These are phyloP conservation scores for Neurospora discreta DNA, from an alignment of 495 filamentous ascomycete species.

Conservation along the genomic window DNA sequence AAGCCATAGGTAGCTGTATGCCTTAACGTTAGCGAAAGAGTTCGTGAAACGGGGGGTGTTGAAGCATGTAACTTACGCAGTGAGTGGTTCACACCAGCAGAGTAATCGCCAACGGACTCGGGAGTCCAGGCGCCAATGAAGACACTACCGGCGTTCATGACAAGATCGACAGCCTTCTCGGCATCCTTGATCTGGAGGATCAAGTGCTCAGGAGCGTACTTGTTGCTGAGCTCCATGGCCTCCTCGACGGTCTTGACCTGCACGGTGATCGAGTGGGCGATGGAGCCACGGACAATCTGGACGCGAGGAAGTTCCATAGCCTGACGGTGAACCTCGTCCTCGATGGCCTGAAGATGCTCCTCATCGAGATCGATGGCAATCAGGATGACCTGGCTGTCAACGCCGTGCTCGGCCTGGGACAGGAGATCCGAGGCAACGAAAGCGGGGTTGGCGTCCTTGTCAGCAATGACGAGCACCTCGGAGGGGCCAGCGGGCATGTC, in stretches of 20 bases:
- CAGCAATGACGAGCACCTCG: constrained; percentile 93
- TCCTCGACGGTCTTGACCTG: constrained; percentile 69
- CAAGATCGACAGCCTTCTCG: constrained; percentile 55
- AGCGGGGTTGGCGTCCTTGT: constrained; percentile 76
- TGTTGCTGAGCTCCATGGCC: constrained; percentile 79
- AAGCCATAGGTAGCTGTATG: constrained; percentile 84
- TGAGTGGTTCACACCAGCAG: constrained; percentile 93
- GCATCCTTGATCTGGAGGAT: constrained; percentile 80
- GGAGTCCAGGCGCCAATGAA: constrained; percentile 95
- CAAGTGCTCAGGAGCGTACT: constrained; percentile 94
- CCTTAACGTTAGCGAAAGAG: constrained; percentile 1
- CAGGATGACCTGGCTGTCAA: constrained; percentile 88
- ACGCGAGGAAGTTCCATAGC: constrained; percentile 81
- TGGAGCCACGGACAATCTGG: constrained; percentile 86
- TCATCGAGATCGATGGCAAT: constrained; percentile 76
- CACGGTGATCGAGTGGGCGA: constrained; percentile 82
- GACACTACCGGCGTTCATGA: constrained; percentile 92
- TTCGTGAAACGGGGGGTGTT: background rate
- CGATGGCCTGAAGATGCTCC: constrained; percentile 61
- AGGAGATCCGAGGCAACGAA: constrained; percentile 93
- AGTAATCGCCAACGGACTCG: constrained; percentile 95
- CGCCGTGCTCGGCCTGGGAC: constrained; percentile 92
- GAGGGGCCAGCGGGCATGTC: constrained; percentile 98
- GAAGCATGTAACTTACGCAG: constrained; percentile 56
- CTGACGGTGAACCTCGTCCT: constrained; percentile 81